phyloP scores from a whole-genome alignment of 163 green algal species.

The Smithsoniella earleae region DNA sequence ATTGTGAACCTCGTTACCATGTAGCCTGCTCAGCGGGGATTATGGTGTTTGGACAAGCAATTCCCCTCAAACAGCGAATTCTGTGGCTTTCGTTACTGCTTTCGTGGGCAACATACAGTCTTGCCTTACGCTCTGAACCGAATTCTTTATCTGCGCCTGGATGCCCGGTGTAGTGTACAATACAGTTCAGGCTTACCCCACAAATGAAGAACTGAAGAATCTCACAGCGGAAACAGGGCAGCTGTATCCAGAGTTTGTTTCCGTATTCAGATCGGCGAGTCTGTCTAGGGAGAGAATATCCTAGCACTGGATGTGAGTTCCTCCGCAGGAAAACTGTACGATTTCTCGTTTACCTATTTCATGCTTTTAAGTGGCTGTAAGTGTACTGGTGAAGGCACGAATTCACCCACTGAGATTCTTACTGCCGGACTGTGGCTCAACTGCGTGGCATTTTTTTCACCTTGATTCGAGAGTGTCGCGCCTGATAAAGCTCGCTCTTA shows the following conservation, averaged over 20 bases:
- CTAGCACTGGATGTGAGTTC: neutral
- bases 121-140: no score
- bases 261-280: slow-evolving; percentile 30
- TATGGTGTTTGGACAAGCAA: no score
- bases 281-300: neutral
- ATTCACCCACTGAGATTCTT: neutral
- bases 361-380: neutral
- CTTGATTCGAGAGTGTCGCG: neutral
- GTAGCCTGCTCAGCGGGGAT: no score
- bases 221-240: no score
- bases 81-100: no score
- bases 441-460: neutral
- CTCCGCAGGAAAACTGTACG: slow-evolving; percentile 2
- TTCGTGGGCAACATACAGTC: no score
- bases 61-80: no score
- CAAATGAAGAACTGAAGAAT: no score
- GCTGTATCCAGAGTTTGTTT: neutral
- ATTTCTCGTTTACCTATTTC: neutral
- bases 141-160: no score
- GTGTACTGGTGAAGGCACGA: neutral
- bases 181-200: no score
- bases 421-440: neutral
- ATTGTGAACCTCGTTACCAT: no score
- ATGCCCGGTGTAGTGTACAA: no score
- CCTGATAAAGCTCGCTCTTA: neutral